Evolutionary conservation across 768 basidiomycete species (phyloP).

Genomic region (Aureoboletus auriporus): DNA sequence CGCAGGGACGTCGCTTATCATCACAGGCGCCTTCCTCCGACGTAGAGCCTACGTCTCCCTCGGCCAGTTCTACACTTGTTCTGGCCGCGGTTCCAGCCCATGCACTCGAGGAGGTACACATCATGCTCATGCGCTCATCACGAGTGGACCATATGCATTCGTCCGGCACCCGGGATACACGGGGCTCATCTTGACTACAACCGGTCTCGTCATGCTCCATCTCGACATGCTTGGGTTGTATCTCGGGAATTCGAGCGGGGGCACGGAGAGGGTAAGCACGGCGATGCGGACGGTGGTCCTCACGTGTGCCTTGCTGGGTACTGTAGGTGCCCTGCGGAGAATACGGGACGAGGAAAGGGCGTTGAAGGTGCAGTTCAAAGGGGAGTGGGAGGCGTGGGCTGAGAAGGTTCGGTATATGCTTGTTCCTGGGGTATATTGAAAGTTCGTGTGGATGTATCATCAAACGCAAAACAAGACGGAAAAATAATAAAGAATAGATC

Average conservation of each 20-base stretch:
- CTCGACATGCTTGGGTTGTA: background rate
- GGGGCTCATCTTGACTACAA: constrained; percentile 30
- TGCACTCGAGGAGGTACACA: background rate
- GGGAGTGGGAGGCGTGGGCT: constrained; percentile 36
- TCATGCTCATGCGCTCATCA: constrained; percentile 24
- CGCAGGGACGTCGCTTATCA: constrained; percentile 36
- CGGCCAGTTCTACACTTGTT: constrained; percentile 22
- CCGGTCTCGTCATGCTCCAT: constrained; percentile 13
- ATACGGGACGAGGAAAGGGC: constrained; percentile 11
- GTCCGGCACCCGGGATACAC: constrained; percentile 30
- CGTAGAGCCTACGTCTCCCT: constrained; percentile 26
- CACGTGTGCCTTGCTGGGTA: constrained; percentile 1
- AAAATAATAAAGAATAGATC: constrained; percentile 2
- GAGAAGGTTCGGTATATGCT: constrained; percentile 43
- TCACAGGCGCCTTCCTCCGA: constrained; percentile 40
- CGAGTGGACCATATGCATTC: constrained; percentile 22
- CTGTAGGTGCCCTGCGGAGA: constrained; percentile 6
- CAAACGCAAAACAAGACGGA: background rate
- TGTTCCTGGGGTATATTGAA: constrained; percentile 44
- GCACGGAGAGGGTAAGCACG: too few species aligned
- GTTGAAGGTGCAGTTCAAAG: constrained; percentile 11
- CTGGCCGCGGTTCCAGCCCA: constrained; percentile 3
- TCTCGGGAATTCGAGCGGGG: too few species aligned
- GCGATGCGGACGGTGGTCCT: constrained; percentile 11
- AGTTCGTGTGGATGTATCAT: background rate